Base-by-base conservation (phyloP, 1,284 basidiomycete genomes). In the Tilletia horrida region DNA sequence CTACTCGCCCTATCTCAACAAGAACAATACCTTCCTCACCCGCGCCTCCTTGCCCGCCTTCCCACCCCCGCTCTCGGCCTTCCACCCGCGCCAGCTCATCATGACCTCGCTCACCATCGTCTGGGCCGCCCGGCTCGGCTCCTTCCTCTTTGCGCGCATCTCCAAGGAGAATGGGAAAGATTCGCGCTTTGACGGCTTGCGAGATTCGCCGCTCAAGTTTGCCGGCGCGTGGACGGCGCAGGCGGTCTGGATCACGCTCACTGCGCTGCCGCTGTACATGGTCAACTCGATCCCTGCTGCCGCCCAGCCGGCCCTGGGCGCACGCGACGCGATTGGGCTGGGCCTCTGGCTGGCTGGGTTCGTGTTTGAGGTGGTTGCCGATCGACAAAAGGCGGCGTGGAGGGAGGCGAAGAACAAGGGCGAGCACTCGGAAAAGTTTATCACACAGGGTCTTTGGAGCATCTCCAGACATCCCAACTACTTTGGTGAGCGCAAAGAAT, bases 401-500 rank as follows among this genome's bases (percentile, higher is more conserved):
- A 84, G 88, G 62, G 81, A 82, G 27, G 86, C 84, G 2, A 89
- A 88, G 77, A 84, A 88, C n/a, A 84, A 83, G 13, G 89, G 89
- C 75, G 83, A 88, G 72, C 90, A 92, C 77, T 85, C 89, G 55
- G 88, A 91, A 74, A 85, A 87, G 74, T 91, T 92, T 77, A 89
- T 92, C 73, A 86, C 85, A 3, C 84, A 83, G 35, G 90, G 91
- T 0, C 82, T 91, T 11, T 92, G 90, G 90, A 83, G 85, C 47
- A 82, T 88, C 68, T 88, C 87, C 70, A 83, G 91, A 43, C 90
- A 91, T 29, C 59, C 25, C 72, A 90, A 89, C 83, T 91, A 91
- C 80, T 86, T 90, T 43, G 90, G 88, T 27, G 35, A 40, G 35
- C 11, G n/a, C n/a, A n/a, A n/a, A n/a, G n/a, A n/a, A n/a, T n/a